Percentiles rank a stretch among this genome's conserved stretches.
phyloP scores from a whole-genome alignment of 2,329 filamentous ascomycete species.

The Pseudogymnoascus verrucosus region DNA sequence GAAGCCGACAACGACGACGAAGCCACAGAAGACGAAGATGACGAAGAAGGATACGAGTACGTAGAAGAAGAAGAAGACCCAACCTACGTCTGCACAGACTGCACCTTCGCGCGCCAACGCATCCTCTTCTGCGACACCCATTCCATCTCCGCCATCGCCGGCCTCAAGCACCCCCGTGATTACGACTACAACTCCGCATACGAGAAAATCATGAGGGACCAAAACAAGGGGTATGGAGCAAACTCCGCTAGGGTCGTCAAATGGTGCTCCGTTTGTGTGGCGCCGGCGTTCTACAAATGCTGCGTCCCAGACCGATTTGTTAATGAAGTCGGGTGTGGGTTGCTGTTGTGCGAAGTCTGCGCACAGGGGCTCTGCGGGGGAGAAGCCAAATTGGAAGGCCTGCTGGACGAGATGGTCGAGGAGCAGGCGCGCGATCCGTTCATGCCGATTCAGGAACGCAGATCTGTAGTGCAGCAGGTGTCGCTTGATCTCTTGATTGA shows the following conservation, averaged over 20 bases:
- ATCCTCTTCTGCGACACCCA: conserved; percentile 20
- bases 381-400: background rate
- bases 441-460: background rate
- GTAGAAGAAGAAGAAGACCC: background rate
- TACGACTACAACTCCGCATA: conserved; percentile 9
- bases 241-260: conserved; percentile 14
- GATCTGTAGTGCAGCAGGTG: background rate
- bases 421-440: conserved; percentile 3
- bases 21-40: background rate
- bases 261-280: conserved; percentile 23
- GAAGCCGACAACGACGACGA: background rate
- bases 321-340: conserved; percentile 17
- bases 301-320: conserved; percentile 3
- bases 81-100: conserved; percentile 22
- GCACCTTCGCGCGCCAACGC: conserved; percentile 17
- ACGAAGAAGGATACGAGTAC: too few species aligned
- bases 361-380: background rate
- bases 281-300: conserved; percentile 16
- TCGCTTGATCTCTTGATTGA: background rate
- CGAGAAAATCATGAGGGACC: too few species aligned
- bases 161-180: conserved; percentile 11
- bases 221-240: background rate
- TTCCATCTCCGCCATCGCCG: conserved; percentile 9
- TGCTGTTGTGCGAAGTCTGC: conserved; percentile 20
- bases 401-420: conserved; percentile 11